Evolutionary conservation across 2,329 filamentous ascomycete genomes (phyloP).

Genomic region (Talaromyces rugulosus): DNA sequence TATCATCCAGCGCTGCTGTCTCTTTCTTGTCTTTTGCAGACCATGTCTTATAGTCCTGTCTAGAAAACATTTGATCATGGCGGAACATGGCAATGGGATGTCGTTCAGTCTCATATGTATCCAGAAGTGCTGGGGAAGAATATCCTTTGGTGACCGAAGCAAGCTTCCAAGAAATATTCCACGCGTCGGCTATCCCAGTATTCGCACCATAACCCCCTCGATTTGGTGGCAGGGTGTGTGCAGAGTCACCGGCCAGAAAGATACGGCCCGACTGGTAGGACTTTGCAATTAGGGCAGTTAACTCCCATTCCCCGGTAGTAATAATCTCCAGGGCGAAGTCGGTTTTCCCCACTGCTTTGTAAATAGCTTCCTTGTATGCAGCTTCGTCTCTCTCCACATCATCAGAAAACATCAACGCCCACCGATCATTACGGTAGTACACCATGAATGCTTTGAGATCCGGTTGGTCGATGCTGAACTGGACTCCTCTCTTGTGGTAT

Average conservation of each 20-base stretch:
- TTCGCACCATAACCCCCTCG: constrained; percentile 22
- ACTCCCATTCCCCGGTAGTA: constrained; percentile 30
- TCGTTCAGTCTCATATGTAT: constrained; percentile 39
- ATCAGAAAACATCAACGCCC: constrained; percentile 23
- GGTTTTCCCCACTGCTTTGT: constrained; percentile 25
- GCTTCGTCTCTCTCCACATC: constrained; percentile 15
- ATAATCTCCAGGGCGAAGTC: constrained; percentile 29
- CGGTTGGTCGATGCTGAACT: constrained; percentile 24
- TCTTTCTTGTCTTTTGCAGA: constrained; percentile 7
- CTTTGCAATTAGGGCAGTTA: constrained; percentile 25
- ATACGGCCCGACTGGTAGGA: constrained; percentile 17
- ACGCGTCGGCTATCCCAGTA: constrained; percentile 49
- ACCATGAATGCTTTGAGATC: constrained; percentile 20
- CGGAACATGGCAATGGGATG: constrained; percentile 27
- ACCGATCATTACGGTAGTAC: constrained; percentile 21
- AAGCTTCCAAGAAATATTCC: constrained; percentile 56
- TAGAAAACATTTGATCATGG: constrained; percentile 23
- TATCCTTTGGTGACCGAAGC: constrained; percentile 38
- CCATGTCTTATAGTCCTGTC: constrained; percentile 20
- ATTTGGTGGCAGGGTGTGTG: constrained; percentile 15
- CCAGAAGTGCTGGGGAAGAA: neutral
- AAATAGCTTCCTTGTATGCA: constrained; percentile 19
- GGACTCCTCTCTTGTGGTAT: constrained; percentile 16
- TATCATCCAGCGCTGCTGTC: constrained; percentile 18
- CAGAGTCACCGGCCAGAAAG: constrained; percentile 15